These are phyloP conservation scores for Fagopyrum tataricum DNA, from an alignment of 148 eudicot genomes.

Conservation along the genomic window DNA sequence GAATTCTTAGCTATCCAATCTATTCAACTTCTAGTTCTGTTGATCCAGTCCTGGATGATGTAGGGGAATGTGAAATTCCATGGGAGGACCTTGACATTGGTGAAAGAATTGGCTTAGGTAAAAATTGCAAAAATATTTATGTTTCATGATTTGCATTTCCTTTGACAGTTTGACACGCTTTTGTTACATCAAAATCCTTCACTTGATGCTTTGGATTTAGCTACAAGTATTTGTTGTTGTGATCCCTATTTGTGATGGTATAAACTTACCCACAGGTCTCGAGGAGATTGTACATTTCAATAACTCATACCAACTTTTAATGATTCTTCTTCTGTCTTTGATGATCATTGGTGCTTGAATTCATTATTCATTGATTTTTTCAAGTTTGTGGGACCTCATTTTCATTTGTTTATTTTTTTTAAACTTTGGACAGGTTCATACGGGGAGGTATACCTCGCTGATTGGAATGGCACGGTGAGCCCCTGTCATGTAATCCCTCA, in stretches of 20 bases:
- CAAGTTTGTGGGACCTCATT: background rate
- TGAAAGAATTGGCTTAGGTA: constrained; percentile 99
- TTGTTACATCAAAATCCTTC: background rate
- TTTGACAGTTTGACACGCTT: background rate
- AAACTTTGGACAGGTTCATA: constrained; percentile 56
- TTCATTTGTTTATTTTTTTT: background rate
- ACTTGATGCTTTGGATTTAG: background rate
- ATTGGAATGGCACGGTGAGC: constrained; percentile 98
- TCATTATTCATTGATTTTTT: background rate
- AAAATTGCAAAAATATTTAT: background rate
- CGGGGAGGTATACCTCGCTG: constrained; percentile 97
- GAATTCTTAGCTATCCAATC: constrained; percentile 22
- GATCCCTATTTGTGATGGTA: background rate
- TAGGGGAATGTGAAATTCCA: constrained; percentile 87
- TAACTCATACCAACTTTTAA: background rate
- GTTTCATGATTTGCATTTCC: background rate
- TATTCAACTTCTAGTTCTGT: constrained; percentile 26
- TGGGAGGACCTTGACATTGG: constrained; percentile 96
- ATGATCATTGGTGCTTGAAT: background rate
- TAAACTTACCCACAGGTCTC: background rate
- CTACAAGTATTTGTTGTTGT: background rate
- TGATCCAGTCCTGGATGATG: constrained; percentile 82
- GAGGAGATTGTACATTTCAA: background rate
- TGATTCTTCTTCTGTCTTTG: background rate
- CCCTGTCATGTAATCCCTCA: background rate